Evolutionary conservation across 768 basidiomycete genomes (phyloP).

Genomic region (Suillus cothurnatus): DNA sequence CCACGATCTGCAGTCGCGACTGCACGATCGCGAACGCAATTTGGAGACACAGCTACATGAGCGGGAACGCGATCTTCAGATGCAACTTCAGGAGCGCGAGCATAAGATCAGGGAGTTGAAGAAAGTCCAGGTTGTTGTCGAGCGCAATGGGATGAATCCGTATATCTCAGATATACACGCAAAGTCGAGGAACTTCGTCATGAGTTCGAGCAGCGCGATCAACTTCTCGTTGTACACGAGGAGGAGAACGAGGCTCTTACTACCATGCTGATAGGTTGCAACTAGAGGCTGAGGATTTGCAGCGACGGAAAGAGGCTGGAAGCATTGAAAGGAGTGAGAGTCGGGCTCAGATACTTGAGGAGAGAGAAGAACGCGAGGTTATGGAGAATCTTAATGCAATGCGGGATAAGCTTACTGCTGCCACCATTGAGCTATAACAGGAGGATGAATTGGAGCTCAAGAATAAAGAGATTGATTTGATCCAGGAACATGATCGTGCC

Average conservation of each 20-base stretch:
- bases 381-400: too few species aligned
- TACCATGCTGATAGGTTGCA: slow-evolving; percentile 63
- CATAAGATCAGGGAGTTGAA: slow-evolving; percentile 68
- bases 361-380: too few species aligned
- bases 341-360: too few species aligned
- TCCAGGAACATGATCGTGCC: too few species aligned
- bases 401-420: too few species aligned
- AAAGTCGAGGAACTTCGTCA: slow-evolving; percentile 58
- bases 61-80: slow-evolving; percentile 76
- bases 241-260: slow-evolving; percentile 74
- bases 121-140: slow-evolving; percentile 55
- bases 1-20: slow-evolving; percentile 38
- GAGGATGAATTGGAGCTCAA: too few species aligned
- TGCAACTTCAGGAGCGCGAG: slow-evolving; percentile 73
- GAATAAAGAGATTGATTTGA: too few species aligned
- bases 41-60: slow-evolving; percentile 40
- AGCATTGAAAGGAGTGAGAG: slow-evolving; percentile 72
- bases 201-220: slow-evolving; percentile 59
- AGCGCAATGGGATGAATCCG: slow-evolving; percentile 49
- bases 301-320: slow-evolving; percentile 63
- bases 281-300: slow-evolving; percentile 67
- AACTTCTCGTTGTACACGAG: slow-evolving; percentile 54
- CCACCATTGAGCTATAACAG: too few species aligned
- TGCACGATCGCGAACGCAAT: slow-evolving; percentile 32
- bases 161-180: slow-evolving; percentile 47